Evolutionary conservation across 1,284 basidiomycete species (phyloP).

Genomic region (Microbotryum saponariae): DNA sequence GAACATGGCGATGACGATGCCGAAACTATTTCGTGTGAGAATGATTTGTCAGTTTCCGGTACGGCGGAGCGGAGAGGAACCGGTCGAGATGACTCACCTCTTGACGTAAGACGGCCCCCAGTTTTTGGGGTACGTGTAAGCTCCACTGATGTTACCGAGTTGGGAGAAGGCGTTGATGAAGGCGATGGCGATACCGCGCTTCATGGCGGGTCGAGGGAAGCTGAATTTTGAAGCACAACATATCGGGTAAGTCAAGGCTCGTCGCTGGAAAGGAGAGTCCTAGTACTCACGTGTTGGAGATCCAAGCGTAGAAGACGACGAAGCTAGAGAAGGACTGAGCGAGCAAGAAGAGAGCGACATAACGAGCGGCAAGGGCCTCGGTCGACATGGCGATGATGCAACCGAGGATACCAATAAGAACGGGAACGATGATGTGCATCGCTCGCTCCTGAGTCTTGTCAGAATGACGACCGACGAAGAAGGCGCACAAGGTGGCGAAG

Average conservation of each 20-base stretch:
- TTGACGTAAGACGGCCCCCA: constrained; percentile 27
- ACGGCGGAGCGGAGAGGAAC: no score
- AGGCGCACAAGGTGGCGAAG: constrained; percentile 43
- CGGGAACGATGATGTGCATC: constrained; percentile 36
- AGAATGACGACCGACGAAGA: constrained; percentile 58
- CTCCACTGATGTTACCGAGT: constrained; percentile 52
- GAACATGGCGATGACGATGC: constrained; percentile 19
- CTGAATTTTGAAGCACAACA: constrained; percentile 16
- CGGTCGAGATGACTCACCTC: neutral
- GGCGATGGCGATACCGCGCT: constrained; percentile 43
- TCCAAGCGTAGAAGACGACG: constrained; percentile 40
- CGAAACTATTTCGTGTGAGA: neutral
- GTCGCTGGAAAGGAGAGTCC: neutral
- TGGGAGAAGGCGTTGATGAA: constrained; percentile 42
- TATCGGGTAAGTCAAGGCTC: neutral
- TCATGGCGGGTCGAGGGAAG: constrained; percentile 41
- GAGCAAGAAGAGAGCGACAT: constrained; percentile 53
- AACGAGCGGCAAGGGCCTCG: constrained; percentile 39
- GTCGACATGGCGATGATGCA: constrained; percentile 48
- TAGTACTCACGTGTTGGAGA: constrained; percentile 33
- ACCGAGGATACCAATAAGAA: constrained; percentile 45
- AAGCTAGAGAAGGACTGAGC: constrained; percentile 49
- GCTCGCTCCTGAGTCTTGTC: constrained; percentile 51
- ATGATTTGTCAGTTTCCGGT: neutral
- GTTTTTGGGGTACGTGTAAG: constrained; percentile 17